phyloP scores from a whole-genome alignment of 1,284 basidiomycete genomes.

The Ganoderma meredithae region DNA sequence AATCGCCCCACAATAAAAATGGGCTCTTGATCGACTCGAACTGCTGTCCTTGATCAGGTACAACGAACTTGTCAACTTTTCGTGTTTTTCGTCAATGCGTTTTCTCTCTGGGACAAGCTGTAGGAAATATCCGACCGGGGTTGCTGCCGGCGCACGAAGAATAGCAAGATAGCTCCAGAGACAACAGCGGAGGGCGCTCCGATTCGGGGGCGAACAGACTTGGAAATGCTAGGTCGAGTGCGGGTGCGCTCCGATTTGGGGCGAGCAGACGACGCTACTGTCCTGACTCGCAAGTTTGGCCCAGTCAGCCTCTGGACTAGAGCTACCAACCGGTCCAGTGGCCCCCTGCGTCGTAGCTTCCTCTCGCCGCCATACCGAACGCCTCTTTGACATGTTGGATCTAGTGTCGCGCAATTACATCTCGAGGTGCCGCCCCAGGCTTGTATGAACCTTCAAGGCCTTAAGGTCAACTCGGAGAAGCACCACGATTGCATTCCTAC shows the following conservation, averaged over 20 bases:
- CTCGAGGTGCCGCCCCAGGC: not conserved
- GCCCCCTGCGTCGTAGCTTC: not conserved
- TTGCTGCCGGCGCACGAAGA: not conserved
- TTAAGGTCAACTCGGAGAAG: not conserved
- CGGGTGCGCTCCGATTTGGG: not conserved
- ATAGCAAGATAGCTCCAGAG: not conserved
- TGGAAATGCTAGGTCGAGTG: not conserved
- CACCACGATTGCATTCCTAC: slow-evolving; percentile 10
- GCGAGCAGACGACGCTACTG: not conserved
- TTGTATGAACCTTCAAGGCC: not conserved
- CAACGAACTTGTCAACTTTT: not conserved
- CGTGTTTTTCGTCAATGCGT: not conserved
- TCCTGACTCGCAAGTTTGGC: not conserved
- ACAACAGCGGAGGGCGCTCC: not conserved
- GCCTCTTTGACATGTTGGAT: not conserved
- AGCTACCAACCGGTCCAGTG: not conserved
- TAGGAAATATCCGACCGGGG: no score
- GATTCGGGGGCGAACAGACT: not conserved
- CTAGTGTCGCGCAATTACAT: not conserved
- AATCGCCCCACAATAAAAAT: not conserved
- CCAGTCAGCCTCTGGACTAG: not conserved
- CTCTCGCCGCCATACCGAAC: not conserved
- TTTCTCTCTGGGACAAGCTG: not conserved
- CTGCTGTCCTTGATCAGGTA: not conserved
- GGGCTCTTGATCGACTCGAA: no score